Base-by-base conservation (phyloP, 1,284 basidiomycete genomes). In the Trichosporon faecale region DNA sequence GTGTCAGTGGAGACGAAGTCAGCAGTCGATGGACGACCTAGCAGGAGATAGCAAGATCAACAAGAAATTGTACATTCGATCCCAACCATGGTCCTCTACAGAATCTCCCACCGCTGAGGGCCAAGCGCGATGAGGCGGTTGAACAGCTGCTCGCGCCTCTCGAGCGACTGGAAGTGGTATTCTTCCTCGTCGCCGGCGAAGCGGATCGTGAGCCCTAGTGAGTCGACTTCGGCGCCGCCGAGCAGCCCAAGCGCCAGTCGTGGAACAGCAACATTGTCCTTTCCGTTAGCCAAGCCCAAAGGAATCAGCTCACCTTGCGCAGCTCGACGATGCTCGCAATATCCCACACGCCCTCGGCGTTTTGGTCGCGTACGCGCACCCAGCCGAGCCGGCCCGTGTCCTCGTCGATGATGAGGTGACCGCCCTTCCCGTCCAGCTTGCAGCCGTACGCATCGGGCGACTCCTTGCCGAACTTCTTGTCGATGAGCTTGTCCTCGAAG, bases 171-270 rank as follows among this genome's bases (percentile, higher is more conserved):
- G 71, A 85, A 84, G 46, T 79, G 74, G 69, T 79, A 68, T 2
- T 78, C 79, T 64, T 77, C 79, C 1, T 78, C 76, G 44, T 81
- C 79, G 29, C 66, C 74, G 70, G 73, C 68, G 25, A 68, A 68
- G 8, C 67, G 74, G 31, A 82, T 64, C 1, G 76, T 77, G 66
- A 84, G 64, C 16, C 83, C 83, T 57, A 83, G 79, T 7, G 80
- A 79, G 71, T 84, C 81, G 60, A 85, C 76, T 21, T 80, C 80
- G 6, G 79, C 79, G 18, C 81, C 80, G 4, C 82, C 82, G 1
- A 78, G 82, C 81, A 82, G 85, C 0, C 83, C 84, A n/a, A 85
- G 79, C 0, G 82, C 81, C 14, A 83, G 75, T 6, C 84, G 80
- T 4, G 82, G 76, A 73, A 85, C 80, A 23, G 80, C 80, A 23